Conservation (phyloP, 192 early-diverging fungal species). For the Phycomyces nitens region DNA sequence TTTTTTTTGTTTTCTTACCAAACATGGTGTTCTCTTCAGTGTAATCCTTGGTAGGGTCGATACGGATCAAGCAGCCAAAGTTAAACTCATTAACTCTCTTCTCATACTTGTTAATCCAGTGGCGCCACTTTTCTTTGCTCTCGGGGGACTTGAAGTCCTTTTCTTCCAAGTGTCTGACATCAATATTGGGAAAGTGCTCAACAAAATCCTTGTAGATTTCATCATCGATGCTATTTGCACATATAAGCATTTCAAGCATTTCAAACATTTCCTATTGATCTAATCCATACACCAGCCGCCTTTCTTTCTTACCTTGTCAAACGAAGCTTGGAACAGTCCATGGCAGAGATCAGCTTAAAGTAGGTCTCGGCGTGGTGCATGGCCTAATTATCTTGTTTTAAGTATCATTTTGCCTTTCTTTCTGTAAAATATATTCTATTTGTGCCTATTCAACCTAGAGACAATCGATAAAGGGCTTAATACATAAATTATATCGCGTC, state of each 20-base stretch:
- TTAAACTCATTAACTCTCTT: slow-evolving; percentile 86
- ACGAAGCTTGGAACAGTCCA: slow-evolving; percentile 72
- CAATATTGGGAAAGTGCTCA: slow-evolving; percentile 73
- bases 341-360: slow-evolving; percentile 70
- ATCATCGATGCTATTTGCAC: slow-evolving; percentile 64
- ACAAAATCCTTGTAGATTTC: slow-evolving; percentile 80
- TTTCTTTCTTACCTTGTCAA: slow-evolving; percentile 64
- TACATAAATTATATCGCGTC: not conserved
- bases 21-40: slow-evolving; percentile 87
- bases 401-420: not conserved
- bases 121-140: slow-evolving; percentile 86
- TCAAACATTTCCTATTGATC: not conserved
- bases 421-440: not conserved
- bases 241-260: not conserved
- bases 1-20: slow-evolving; percentile 48
- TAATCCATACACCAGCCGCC: not conserved
- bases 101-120: slow-evolving; percentile 85
- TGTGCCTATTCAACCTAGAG: not conserved
- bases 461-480: not conserved
- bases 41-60: slow-evolving; percentile 73
- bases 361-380: slow-evolving; percentile 95
- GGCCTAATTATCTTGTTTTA: slow-evolving; percentile 39
- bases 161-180: slow-evolving; percentile 66
- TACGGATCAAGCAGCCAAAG: slow-evolving; percentile 88
- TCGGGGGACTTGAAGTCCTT: slow-evolving; percentile 76